These are phyloP conservation scores for Camellia granthamiana DNA, from an alignment of 148 eudicot species.

Conservation along the genomic window DNA sequence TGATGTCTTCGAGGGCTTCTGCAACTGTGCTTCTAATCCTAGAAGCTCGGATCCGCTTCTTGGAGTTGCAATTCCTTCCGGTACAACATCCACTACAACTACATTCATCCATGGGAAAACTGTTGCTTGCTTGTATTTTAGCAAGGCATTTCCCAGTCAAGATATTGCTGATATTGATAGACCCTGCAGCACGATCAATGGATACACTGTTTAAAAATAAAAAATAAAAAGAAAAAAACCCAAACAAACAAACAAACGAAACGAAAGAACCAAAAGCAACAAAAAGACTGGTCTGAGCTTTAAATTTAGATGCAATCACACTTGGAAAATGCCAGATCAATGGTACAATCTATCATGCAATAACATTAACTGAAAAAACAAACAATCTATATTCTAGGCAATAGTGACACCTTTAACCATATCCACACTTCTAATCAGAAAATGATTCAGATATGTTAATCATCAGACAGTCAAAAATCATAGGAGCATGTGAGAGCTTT, in stretches of 20 bases:
- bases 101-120: constrained; percentile 42
- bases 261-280: not conserved
- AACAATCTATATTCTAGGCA: not conserved
- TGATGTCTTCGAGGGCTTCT: constrained; percentile 92
- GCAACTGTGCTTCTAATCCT: constrained; percentile 60
- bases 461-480: not conserved
- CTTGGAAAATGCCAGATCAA: not conserved
- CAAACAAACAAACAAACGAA: not conserved
- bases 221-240: not conserved
- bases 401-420: not conserved
- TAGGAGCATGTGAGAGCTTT: not conserved
- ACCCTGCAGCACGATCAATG: constrained; percentile 64
- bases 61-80: constrained; percentile 44
- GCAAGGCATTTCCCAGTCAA: constrained; percentile 96
- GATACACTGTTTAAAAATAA: not conserved
- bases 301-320: not conserved
- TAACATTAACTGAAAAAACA: not conserved
- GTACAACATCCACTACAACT: constrained; percentile 25
- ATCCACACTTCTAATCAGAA: not conserved
- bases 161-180: constrained; percentile 92
- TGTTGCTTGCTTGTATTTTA: constrained; percentile 65
- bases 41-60: constrained; percentile 45
- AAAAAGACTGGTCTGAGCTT: not conserved
- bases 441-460: not conserved
- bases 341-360: not conserved